These are phyloP conservation scores for Maudiozyma bulderi DNA, from an alignment of 805 yeast genomes.

Conservation along the genomic window DNA sequence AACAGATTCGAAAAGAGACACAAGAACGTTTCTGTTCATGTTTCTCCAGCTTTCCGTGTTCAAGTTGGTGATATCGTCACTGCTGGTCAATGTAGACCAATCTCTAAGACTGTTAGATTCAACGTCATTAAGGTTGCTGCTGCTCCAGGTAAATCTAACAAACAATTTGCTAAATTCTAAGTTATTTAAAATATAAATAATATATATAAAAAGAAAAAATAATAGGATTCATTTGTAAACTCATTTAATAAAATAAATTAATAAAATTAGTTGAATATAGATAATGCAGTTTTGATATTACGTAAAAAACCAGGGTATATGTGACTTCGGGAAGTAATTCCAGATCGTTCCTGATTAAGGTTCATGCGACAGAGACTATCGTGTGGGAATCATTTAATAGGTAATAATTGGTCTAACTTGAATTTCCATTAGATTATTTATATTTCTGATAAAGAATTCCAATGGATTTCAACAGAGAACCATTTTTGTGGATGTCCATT, in stretches of 20 bases:
- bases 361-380: too few relatives aligned
- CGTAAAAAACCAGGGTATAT: not conserved
- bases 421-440: too few relatives aligned
- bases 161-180: conserved; percentile 97
- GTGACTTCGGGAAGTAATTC: too few relatives aligned
- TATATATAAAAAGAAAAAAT: not conserved
- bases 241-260: conserved; percentile 1
- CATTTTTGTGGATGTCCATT: too few relatives aligned
- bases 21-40: conserved; percentile 99
- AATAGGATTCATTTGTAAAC: not conserved
- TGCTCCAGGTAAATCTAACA: conserved; percentile 71
- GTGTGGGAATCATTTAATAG: too few relatives aligned
- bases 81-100: conserved; percentile 99
- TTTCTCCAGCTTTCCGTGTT: conserved; percentile 99
- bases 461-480: too few relatives aligned
- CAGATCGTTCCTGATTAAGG: too few relatives aligned
- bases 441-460: too few relatives aligned
- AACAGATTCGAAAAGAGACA: conserved; percentile 99
- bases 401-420: too few relatives aligned
- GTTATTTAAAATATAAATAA: conserved; percentile 5
- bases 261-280: not conserved
- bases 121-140: conserved; percentile 93
- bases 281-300: not conserved
- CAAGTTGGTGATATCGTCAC: conserved; percentile 97
- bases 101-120: conserved; percentile 99